Evolutionary conservation across 352 stramenopile species (phyloP).

Genomic region (Pythium sp.): DNA sequence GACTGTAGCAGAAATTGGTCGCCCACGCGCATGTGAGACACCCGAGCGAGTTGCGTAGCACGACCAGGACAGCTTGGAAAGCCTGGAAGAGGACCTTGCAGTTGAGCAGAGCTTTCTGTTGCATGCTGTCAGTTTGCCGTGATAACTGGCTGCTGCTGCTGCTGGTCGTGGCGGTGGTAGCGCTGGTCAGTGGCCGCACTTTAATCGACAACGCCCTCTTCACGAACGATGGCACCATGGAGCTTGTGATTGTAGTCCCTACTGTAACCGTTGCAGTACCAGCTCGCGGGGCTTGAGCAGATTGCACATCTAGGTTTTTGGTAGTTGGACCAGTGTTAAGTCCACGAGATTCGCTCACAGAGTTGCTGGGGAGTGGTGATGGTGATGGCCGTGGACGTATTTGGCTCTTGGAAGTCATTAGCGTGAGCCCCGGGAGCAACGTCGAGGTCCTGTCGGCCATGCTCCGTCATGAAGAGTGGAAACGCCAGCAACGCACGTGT

Average conservation of each 20-base stretch:
- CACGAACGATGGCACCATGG: background rate
- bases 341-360: background rate
- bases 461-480: no score
- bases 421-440: background rate
- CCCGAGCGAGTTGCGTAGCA: slow-evolving; percentile 23
- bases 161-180: background rate
- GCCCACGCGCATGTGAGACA: slow-evolving; percentile 21
- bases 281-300: background rate
- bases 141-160: background rate
- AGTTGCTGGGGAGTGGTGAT: no score
- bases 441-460: background rate
- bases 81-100: background rate
- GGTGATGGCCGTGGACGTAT: background rate
- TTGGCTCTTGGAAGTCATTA: background rate
- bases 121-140: background rate
- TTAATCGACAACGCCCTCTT: background rate
- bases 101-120: background rate
- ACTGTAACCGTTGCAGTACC: background rate
- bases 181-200: background rate
- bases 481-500: no score
- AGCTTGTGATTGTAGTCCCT: background rate
- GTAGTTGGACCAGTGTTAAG: background rate
- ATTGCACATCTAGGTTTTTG: background rate
- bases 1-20: slow-evolving; percentile 28
- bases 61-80: background rate